Evolutionary conservation across 306 rosid genomes (phyloP), one percentile per base, ranked within the genome.

Genomic region (Malus orientalis): DNA sequence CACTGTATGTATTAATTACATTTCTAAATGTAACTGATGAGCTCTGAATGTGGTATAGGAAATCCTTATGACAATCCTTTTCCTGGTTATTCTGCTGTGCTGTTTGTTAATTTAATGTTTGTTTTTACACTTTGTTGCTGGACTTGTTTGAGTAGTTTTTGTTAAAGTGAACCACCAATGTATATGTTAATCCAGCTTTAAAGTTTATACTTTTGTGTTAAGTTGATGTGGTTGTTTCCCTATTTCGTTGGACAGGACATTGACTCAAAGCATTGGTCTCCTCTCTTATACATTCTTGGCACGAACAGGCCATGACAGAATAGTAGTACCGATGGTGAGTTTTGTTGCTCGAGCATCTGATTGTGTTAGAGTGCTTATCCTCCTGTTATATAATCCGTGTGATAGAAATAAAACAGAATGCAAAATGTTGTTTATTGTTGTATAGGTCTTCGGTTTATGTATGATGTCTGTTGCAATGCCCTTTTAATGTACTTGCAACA

Each of bases 321-420:
- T 95, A 77, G 88, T 90, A 69, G 99, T 95, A 45, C 99, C 97
- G 44, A 92, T 90, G 97, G 99, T 95, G 88, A 80, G 94, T 81
- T 76, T 70, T 75, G 68, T 79, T 87, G 62, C 74, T 67, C 25
- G 33, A 71, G 12, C 40, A 42, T 65, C 68, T 77, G 61, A 64
- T 30, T 11, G 66, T 63, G 72, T 77, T 59, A 71, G 53, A 73
- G 25, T 44, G 20, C 72, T 42, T 13, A 9, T 2, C 6, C 36
- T 58, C 30, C 25, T 15, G 25, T 61, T 45, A 20, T 4, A 11
- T 29, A 44, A 14, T 30, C 54, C 27, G 19, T 33, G 25, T 73
- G 16, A 42, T 59, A 16, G 11, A 58, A 42, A n/a, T 38, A 15
- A 73, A 40, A 18, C 5, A 16, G 69, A 15, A 6, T 6, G 75